Evolutionary conservation across 352 stramenopile species (phyloP).

Genomic region (Phytophthora europaea): DNA sequence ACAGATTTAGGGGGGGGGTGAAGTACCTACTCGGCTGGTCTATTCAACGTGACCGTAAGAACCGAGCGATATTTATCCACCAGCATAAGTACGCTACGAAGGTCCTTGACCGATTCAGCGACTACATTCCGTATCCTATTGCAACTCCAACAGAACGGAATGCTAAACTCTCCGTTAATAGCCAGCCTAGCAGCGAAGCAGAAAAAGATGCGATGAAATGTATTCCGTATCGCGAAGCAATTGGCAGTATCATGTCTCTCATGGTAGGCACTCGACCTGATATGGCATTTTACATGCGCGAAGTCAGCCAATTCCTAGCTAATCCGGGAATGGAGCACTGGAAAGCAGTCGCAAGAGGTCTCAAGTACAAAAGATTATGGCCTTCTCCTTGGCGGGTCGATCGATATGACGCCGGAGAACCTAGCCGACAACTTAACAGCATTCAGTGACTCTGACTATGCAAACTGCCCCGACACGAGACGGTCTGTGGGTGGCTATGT

Average conservation of each 20-base stretch:
- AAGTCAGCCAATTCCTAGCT: conserved; percentile 26
- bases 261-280: conserved; percentile 21
- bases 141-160: background rate
- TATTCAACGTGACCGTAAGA: no score
- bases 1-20: no score
- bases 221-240: conserved; percentile 13
- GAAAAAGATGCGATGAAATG: conserved; percentile 12
- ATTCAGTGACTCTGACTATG: conserved; percentile 15
- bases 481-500: no score
- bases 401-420: background rate
- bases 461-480: conserved; percentile 4
- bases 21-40: no score
- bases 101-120: no score
- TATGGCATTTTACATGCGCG: conserved; percentile 22
- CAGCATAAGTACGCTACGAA: no score
- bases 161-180: conserved; percentile 1
- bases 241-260: conserved; percentile 21
- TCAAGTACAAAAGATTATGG: conserved; percentile 21
- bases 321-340: conserved; percentile 26
- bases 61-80: background rate
- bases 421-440: background rate
- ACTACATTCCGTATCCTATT: no score
- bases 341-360: conserved; percentile 16
- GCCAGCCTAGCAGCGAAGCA: background rate
- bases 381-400: conserved; percentile 3